Evolutionary conservation across 2,329 filamentous ascomycete species (phyloP), one percentile per base, ranked within the genome.

Genomic region (Calonectria hongkongensis): DNA sequence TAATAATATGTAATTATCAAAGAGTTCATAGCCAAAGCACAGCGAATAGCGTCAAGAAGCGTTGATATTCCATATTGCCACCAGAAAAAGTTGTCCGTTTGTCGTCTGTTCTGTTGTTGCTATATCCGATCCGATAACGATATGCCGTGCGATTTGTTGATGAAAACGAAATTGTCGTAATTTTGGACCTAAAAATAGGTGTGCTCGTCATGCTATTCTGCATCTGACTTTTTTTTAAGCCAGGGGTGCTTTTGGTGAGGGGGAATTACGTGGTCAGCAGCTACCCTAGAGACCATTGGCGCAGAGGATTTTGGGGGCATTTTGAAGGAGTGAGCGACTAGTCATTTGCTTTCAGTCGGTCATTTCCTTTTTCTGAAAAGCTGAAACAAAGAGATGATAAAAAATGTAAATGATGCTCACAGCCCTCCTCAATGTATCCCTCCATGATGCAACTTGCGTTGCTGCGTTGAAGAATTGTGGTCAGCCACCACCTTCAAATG

Each of bases 1-100:
- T 60, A 60, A 60, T 54, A 54, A 66, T 68, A 68, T 62, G 66
- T 68, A 68, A 68, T 68, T 60, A 48, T 45, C 27, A 45, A 43
- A 56, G 54, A 68, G 66, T 68, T 47, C 50, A 67, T 45, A 60
- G 54, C 25, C 25, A 4, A 33, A 25, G 8, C n/a, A 60, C 54
- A 60, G 33, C 54, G 54, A 60, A 60, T 60, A 60, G 54, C 54
- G 54, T 41, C 54, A 60, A 41, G 54, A 60, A 60, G 54, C 54
- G 54, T 60, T 60, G 54, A 60, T 60, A 60, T 60, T 60, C 54
- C 54, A 60, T 60, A 60, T 60, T 60, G n/a, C 21, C 36, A 36
- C 36, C 36, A 8, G 25, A 47, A 48, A 25, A 48, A 25, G n/a
- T 21, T 48, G 18, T 18, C n/a, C 45, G 7, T 9, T 12, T 25